Evolutionary conservation across 2,329 filamentous ascomycete genomes (phyloP).

Genomic region (Clarireedia sp.): DNA sequence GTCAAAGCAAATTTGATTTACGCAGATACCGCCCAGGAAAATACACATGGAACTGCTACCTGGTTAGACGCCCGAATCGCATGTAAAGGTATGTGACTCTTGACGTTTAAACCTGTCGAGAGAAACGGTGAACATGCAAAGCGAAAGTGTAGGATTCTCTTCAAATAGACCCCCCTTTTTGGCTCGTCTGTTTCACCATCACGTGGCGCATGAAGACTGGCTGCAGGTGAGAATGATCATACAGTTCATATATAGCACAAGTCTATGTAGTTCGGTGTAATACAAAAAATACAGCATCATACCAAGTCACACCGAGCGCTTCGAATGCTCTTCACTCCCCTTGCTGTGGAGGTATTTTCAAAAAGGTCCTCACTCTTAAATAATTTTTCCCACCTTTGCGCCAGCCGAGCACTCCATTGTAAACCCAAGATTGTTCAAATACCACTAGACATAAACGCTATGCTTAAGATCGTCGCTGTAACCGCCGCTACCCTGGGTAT

Average conservation of each 20-base stretch:
- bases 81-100: neutral
- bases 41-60: too few species aligned
- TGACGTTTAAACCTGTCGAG: too few species aligned
- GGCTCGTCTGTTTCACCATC: neutral
- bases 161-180: neutral
- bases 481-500: conserved; percentile 12
- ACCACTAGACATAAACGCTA: conserved; percentile 18
- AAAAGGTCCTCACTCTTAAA: conserved; percentile 7
- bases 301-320: neutral
- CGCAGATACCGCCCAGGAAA: too few species aligned
- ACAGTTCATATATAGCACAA: conserved; percentile 5
- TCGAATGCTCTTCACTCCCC: conserved; percentile 3
- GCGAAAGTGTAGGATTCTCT: neutral
- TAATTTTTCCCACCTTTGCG: conserved; percentile 12
- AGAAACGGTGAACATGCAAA: neutral
- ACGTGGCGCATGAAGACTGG: neutral
- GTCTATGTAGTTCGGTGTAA: conserved; percentile 9
- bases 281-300: conserved; percentile 10
- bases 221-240: neutral
- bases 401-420: conserved; percentile 19
- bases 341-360: neutral
- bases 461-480: conserved; percentile 11
- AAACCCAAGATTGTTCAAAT: conserved; percentile 5
- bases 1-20: too few species aligned
- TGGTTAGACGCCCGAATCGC: neutral